Percentiles rank a stretch among this genome's conserved stretches.
Conservation (phyloP, 1,284 basidiomycete species). For the Moesziomyces globuligerus region DNA sequence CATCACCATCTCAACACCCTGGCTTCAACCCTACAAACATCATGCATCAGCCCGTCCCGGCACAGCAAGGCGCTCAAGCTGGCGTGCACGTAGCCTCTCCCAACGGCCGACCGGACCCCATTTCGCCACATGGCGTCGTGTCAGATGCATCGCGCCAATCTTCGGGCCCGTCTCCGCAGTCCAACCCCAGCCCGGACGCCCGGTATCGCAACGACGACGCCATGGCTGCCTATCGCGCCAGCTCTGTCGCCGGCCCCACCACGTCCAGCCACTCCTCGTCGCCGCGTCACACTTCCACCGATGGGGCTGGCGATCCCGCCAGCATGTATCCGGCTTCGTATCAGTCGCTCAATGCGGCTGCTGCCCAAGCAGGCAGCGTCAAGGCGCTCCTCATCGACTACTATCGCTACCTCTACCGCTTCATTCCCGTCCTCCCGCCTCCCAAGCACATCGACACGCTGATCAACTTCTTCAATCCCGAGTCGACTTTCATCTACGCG, state of each 20-base stretch:
- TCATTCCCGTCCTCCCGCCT: slow-evolving; percentile 55
- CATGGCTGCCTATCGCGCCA: slow-evolving; percentile 29
- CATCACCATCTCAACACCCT: slow-evolving; percentile 1
- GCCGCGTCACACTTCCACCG: slow-evolving; percentile 19
- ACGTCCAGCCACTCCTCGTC: slow-evolving; percentile 15
- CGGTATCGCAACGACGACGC: slow-evolving; percentile 17
- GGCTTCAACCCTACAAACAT: slow-evolving; percentile 2
- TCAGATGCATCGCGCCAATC: slow-evolving; percentile 8
- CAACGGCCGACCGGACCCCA: background rate
- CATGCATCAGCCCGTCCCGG: background rate
- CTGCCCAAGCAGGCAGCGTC: slow-evolving; percentile 31
- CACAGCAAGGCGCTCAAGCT: slow-evolving; percentile 5
- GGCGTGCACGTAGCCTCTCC: background rate
- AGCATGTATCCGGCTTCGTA: slow-evolving; percentile 20
- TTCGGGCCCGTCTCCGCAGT: slow-evolving; percentile 13
- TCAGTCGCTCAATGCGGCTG: slow-evolving; percentile 25
- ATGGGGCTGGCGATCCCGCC: slow-evolving; percentile 14
- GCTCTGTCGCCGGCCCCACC: slow-evolving; percentile 30
- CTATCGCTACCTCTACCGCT: slow-evolving; percentile 61
- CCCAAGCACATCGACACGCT: slow-evolving; percentile 48
- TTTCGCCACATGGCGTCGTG: background rate
- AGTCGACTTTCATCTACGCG: slow-evolving; percentile 56
- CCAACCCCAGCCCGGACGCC: slow-evolving; percentile 13
- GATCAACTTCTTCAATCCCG: slow-evolving; percentile 33
- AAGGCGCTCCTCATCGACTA: slow-evolving; percentile 50